phyloP scores from a whole-genome alignment of 768 basidiomycete species.

The Suillus paluster region DNA sequence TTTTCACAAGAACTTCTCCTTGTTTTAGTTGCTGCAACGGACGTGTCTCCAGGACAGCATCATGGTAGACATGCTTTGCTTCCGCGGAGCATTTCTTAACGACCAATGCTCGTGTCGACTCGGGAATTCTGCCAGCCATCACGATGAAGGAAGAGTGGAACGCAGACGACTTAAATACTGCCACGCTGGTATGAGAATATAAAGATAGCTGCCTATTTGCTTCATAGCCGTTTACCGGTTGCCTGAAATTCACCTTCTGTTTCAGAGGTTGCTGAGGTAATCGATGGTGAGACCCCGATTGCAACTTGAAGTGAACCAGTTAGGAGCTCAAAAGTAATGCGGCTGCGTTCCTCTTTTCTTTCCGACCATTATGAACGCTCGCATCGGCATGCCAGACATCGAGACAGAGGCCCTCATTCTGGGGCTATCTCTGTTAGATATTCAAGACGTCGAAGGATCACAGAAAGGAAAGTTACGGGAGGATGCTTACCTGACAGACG shows the following conservation, averaged over 20 bases:
- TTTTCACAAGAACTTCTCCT: conserved; percentile 68
- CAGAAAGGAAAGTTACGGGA: conserved; percentile 44
- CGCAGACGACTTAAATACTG: not conserved
- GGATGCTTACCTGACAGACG: conserved; percentile 41
- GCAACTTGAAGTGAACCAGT: no score
- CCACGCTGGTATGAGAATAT: not conserved
- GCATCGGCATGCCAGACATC: conserved; percentile 27
- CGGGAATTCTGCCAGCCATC: conserved; percentile 34
- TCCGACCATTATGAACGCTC: not conserved
- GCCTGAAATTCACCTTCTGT: not conserved
- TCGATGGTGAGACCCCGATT: no score
- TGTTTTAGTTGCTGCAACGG: conserved; percentile 53
- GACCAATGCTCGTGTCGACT: conserved; percentile 51
- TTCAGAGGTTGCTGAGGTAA: not conserved
- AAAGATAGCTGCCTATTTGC: not conserved
- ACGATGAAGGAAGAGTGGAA: not conserved
- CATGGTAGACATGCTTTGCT: conserved; percentile 54
- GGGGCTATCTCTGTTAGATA: conserved; percentile 47
- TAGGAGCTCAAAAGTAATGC: not conserved
- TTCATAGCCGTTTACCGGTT: not conserved
- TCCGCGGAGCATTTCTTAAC: conserved; percentile 46
- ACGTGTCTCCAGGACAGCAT: conserved; percentile 55
- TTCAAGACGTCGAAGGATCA: conserved; percentile 36
- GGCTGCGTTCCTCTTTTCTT: conserved; percentile 9
- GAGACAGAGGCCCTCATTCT: conserved; percentile 45